phyloP scores from a whole-genome alignment of 2,329 filamentous ascomycete genomes.

The Neonectria punicea region DNA sequence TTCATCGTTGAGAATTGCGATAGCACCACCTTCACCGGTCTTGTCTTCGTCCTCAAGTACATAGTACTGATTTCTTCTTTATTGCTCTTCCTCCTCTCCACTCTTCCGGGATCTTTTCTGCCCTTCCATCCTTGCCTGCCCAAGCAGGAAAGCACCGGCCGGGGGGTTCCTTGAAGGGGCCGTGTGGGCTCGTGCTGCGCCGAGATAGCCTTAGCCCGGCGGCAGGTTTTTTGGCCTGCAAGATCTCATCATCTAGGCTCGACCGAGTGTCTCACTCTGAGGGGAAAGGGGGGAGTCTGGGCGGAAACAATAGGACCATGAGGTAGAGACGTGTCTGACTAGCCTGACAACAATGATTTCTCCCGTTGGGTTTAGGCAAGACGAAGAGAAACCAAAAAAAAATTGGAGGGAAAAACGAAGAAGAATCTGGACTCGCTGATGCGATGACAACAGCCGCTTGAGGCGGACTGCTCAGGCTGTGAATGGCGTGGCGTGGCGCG shows the following conservation, averaged over 20 bases:
- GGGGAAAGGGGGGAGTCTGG: too few relatives aligned
- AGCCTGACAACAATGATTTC: background rate
- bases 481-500: constrained; percentile 15
- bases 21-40: too few relatives aligned
- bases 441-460: constrained; percentile 1
- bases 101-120: background rate
- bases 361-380: background rate
- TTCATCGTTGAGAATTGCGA: too few relatives aligned
- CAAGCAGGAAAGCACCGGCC: constrained; percentile 5
- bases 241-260: constrained; percentile 8
- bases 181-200: constrained; percentile 6
- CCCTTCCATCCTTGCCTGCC: background rate
- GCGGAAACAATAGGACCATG: too few relatives aligned
- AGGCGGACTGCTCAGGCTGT: constrained; percentile 8
- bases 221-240: background rate
- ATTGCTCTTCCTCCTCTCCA: too few relatives aligned
- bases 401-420: background rate
- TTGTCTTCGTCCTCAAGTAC: background rate
- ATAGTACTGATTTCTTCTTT: background rate
- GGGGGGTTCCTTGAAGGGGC: background rate
- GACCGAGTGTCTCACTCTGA: constrained; percentile 7
- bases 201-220: background rate
- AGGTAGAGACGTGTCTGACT: too few relatives aligned
- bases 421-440: background rate
- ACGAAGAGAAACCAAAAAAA: background rate